phyloP scores from a whole-genome alignment of 768 basidiomycete species.

The Boletus patriciae region DNA sequence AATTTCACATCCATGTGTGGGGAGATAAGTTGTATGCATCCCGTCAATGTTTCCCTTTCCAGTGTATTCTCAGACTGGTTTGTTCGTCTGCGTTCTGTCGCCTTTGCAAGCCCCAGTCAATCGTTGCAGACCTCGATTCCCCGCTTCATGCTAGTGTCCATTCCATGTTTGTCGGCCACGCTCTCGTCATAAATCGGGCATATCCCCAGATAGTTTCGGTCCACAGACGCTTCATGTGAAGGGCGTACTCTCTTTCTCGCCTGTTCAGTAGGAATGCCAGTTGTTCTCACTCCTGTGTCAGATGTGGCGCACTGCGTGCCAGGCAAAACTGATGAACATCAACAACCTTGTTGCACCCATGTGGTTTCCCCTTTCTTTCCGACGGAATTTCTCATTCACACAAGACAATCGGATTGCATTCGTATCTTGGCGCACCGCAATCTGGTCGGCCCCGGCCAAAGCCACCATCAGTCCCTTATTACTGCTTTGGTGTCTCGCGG shows the following conservation, averaged over 20 bases:
- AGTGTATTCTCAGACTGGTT: conserved; percentile 2
- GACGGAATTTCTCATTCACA: conserved; percentile 1
- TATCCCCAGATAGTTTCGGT: not conserved
- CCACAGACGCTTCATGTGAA: not conserved
- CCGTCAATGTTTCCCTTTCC: conserved; percentile 1
- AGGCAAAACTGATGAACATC: not conserved
- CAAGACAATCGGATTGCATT: not conserved
- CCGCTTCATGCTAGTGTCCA: not conserved
- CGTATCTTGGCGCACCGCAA: conserved; percentile 9
- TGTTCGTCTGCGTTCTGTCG: not conserved
- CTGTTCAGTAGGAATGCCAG: not conserved
- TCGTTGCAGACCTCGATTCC: not conserved
- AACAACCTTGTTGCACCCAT: conserved; percentile 1
- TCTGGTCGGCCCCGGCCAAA: conserved; percentile 10
- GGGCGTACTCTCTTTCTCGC: not conserved
- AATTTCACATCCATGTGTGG: conserved; percentile 15
- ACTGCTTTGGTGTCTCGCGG: not conserved
- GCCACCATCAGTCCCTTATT: conserved; percentile 13
- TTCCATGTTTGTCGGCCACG: no score
- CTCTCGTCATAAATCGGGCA: no score
- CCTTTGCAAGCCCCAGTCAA: no score
- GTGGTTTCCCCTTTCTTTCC: not conserved
- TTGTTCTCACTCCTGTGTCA: not conserved
- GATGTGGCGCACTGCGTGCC: conserved; percentile 16
- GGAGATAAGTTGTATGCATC: conserved; percentile 2